phyloP scores from a whole-genome alignment of 2,329 filamentous ascomycete genomes.

The Cryoendolithus antarcticus region DNA sequence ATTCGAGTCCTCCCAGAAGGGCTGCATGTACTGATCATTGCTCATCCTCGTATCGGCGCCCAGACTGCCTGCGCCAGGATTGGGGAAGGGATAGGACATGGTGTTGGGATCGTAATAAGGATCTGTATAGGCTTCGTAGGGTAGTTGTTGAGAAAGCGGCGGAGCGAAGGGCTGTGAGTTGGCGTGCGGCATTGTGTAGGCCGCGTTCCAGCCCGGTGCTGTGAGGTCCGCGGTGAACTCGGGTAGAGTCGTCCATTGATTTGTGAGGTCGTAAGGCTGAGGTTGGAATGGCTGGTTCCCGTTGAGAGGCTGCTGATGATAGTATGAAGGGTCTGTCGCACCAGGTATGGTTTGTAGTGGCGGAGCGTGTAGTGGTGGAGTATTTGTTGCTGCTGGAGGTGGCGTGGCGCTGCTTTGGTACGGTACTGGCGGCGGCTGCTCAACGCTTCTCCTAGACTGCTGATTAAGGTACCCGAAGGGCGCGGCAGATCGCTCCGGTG shows the following conservation, averaged over 20 bases:
- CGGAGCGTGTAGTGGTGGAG: background rate
- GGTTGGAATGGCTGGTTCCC: background rate
- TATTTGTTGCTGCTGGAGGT: conserved; percentile 1
- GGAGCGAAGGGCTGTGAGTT: conserved; percentile 4
- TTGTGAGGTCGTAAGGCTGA: background rate
- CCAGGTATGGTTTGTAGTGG: too few species aligned
- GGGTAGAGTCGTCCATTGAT: conserved; percentile 18
- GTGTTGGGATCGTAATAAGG: conserved; percentile 16
- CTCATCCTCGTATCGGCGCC: background rate
- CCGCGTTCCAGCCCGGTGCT: conserved; percentile 5
- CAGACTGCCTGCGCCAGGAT: conserved; percentile 1
- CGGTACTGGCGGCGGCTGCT: conserved; percentile 20
- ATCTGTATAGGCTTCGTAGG: conserved; percentile 7
- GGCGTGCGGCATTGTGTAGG: background rate
- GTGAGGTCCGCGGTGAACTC: conserved; percentile 17
- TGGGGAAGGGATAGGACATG: conserved; percentile 16
- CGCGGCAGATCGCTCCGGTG: conserved; percentile 14
- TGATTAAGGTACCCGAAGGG: conserved; percentile 21
- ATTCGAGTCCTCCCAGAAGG: conserved; percentile 16
- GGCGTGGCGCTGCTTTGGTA: conserved; percentile 14
- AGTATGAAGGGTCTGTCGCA: too few species aligned
- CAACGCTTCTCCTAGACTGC: conserved; percentile 16
- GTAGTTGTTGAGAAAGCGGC: conserved; percentile 1
- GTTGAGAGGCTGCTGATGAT: too few species aligned
- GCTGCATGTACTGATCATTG: conserved; percentile 11